These are phyloP conservation scores for Ganoderma sp. DNA, from an alignment of 1,284 basidiomycete species.

Conservation along the genomic window DNA sequence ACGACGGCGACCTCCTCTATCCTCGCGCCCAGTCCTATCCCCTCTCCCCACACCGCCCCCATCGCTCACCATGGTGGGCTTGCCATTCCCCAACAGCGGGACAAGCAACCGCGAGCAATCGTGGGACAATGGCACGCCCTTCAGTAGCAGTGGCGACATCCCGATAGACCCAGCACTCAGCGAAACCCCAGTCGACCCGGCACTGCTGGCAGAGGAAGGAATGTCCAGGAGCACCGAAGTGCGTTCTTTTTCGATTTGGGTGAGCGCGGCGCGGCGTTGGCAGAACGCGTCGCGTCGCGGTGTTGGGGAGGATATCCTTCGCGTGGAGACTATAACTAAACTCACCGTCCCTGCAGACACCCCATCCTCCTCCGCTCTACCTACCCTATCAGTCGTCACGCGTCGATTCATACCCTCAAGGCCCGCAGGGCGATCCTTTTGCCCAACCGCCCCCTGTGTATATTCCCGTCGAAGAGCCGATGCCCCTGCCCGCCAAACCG, in stretches of 20 bases:
- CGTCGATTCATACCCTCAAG: conserved; percentile 61
- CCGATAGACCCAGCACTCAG: conserved; percentile 75
- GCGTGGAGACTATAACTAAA: conserved; percentile 27
- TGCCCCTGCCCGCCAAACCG: conserved; percentile 41
- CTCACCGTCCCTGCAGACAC: conserved; percentile 33
- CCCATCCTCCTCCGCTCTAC: conserved; percentile 26
- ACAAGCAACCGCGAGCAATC: conserved; percentile 56
- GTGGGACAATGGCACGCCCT: conserved; percentile 61
- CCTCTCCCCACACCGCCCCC: conserved; percentile 19
- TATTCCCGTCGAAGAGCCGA: conserved; percentile 50
- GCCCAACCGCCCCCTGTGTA: conserved; percentile 60
- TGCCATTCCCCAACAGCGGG: conserved; percentile 60
- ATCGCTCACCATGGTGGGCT: conserved; percentile 56
- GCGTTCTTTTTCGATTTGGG: conserved; percentile 26
- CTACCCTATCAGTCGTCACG: conserved; percentile 30
- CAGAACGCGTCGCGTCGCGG: conserved; percentile 48
- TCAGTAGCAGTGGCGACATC: conserved; percentile 62
- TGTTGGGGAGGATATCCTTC: conserved; percentile 27
- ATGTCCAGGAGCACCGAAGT: conserved; percentile 34
- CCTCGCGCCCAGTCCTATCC: conserved; percentile 20
- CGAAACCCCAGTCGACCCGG: conserved; percentile 57
- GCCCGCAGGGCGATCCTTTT: conserved; percentile 81
- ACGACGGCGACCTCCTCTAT: conserved; percentile 37
- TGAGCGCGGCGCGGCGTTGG: conserved; percentile 45
- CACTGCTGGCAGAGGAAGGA: conserved; percentile 46